Base-by-base conservation (phyloP, 176 grass and related monocot genomes). In the Olyra latifolia region DNA sequence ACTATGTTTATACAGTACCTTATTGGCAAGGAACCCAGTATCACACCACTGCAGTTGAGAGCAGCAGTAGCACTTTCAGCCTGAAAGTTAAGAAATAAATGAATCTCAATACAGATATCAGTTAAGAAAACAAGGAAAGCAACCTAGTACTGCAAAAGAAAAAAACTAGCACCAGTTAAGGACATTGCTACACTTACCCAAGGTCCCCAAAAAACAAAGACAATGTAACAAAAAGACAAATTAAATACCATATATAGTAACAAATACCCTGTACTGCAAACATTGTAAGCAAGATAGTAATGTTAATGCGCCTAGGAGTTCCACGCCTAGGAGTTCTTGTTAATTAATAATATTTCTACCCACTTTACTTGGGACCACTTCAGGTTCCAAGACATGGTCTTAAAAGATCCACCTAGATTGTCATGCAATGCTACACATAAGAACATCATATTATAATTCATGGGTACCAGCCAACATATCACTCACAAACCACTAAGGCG, bases 1-100 rank as follows among this genome's bases (percentile, higher is more conserved):
- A 62, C 23, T 49, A 48, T 35, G 39, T 6, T 27, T 74, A 62
- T 95, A 35, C 1, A 35, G 32, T 35, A 99, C 97, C 97, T 96
- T 83, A 99, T 95, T 65, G 97, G 93, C 67, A 93, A 91, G 62
- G 97, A 88, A 79, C 97, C 97, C 66, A 99, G 85, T 76, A 96
- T 91, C 38, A 91, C 93, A 79, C 97, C 97, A 71, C 97, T 96
- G 81, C 93, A 99, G 62, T 99, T 93, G 7, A 99, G 93, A 60
- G 97, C 97, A 73, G 90, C 91, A 72, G 97, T 99, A n/a, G 97
- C 97, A 83, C 93, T 96, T 71, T 99, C 97, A 77, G 97, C 97
- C 97, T 99, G 90, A 69, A 80, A 86, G 14, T 45, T 81, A 88
- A 25, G 29, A 53, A 76, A 49, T 14, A 22, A 76, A 85, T 71